Conservation (phyloP, 441 rosid genomes). For the Dalechampia spathulata region DNA sequence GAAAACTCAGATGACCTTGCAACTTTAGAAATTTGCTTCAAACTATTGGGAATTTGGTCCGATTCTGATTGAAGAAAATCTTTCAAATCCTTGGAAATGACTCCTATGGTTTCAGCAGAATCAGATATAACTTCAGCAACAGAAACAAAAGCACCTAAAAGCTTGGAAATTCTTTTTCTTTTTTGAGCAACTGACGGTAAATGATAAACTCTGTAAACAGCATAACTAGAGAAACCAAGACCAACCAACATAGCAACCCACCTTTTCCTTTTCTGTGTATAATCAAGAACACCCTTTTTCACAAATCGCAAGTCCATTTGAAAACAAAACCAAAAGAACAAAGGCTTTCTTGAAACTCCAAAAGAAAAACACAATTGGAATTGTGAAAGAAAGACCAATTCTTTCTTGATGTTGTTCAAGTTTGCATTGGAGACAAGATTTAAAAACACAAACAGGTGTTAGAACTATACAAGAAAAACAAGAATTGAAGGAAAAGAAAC, state of each 20-base stretch:
- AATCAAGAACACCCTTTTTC: constrained; percentile 31
- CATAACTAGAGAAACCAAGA: constrained; percentile 40
- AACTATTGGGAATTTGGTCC: constrained; percentile 61
- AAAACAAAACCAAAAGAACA: neutral
- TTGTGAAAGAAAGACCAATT: neutral
- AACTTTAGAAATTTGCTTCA: constrained; percentile 66
- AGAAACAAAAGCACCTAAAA: constrained; percentile 41
- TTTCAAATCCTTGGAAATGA: constrained; percentile 48
- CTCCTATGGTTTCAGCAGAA: constrained; percentile 39
- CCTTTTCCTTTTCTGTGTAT: constrained; percentile 38
- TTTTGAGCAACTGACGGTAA: constrained; percentile 41
- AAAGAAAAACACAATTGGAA: neutral
- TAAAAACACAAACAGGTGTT: neutral
- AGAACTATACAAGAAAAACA: neutral
- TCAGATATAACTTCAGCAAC: constrained; percentile 49
- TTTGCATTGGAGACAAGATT: too few relatives aligned
- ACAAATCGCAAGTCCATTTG: constrained; percentile 31
- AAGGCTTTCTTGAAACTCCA: neutral
- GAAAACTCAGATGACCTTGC: constrained; percentile 49
- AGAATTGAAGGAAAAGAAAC: neutral
- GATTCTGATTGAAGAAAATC: constrained; percentile 53
- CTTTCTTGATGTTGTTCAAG: too few relatives aligned
- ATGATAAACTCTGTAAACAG: constrained; percentile 51
- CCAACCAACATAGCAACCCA: constrained; percentile 39
- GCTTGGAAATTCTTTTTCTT: constrained; percentile 39